Percentiles rank a stretch among this genome's conserved stretches.
Evolutionary conservation across 1,284 basidiomycete species (phyloP).

Genomic region (Sanguinoderma infundibulare): DNA sequence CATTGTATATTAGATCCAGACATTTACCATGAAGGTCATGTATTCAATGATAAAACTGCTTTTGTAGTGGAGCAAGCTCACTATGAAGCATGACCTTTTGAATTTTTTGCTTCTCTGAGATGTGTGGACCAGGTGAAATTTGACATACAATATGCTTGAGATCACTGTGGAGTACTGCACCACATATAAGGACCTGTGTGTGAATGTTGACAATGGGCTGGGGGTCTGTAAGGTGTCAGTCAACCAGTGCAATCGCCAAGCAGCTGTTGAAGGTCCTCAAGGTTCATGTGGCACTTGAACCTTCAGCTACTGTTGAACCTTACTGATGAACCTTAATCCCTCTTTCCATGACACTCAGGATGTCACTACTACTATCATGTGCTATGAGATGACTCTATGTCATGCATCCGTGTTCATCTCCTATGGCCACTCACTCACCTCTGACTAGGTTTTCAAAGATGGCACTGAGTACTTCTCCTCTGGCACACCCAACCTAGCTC

Average conservation of each 20-base stretch:
- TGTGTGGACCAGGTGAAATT: slow-evolving; percentile 41
- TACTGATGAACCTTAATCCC: too few relatives aligned
- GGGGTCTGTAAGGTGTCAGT: slow-evolving; percentile 18
- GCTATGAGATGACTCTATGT: too few relatives aligned
- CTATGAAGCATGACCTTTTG: slow-evolving; percentile 3
- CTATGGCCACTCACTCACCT: too few relatives aligned
- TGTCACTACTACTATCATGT: too few relatives aligned
- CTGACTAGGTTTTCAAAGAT: not conserved
- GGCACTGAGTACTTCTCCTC: not conserved
- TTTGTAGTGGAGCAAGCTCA: slow-evolving; percentile 35
- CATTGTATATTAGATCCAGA: too few relatives aligned
- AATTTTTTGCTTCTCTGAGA: slow-evolving; percentile 35
- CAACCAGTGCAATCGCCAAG: slow-evolving; percentile 27
- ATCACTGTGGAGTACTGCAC: slow-evolving; percentile 31
- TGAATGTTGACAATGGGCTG: slow-evolving; percentile 13
- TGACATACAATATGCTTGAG: slow-evolving; percentile 37
- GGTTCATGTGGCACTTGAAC: too few relatives aligned
- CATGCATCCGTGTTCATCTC: too few relatives aligned
- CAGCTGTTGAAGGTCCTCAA: slow-evolving; percentile 34
- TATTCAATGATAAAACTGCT: slow-evolving; percentile 38
- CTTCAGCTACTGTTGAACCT: too few relatives aligned
- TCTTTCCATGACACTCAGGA: too few relatives aligned
- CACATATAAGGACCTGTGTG: slow-evolving; percentile 20
- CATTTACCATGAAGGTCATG: slow-evolving; percentile 33
- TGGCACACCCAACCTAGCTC: not conserved